phyloP scores from a whole-genome alignment of 1,284 basidiomycete species.

The Anthracocystis walkeri region DNA sequence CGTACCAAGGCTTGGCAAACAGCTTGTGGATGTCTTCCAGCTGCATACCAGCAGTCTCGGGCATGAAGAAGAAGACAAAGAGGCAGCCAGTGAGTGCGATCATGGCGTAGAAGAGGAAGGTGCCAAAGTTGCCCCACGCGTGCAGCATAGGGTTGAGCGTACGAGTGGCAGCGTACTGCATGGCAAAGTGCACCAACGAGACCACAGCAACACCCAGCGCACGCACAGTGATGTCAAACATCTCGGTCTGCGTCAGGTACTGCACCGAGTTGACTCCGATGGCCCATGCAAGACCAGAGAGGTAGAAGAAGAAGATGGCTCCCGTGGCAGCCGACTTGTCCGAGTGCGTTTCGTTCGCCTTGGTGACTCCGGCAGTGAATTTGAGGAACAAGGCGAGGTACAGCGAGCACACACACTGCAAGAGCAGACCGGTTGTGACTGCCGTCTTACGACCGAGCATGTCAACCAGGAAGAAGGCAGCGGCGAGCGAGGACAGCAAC shows the following conservation, averaged over 20 bases:
- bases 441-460: conserved; percentile 50
- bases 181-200: conserved; percentile 50
- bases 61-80: conserved; percentile 57
- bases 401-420: conserved; percentile 45
- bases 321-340: conserved; percentile 41
- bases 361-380: conserved; percentile 35
- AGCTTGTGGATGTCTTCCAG: conserved; percentile 55
- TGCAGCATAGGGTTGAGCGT: conserved; percentile 52
- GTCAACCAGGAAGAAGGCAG: conserved; percentile 57
- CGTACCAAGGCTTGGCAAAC: conserved; percentile 55
- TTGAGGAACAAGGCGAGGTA: conserved; percentile 56
- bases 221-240: conserved; percentile 47
- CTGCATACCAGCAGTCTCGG: conserved; percentile 48
- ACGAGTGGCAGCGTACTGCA: conserved; percentile 54
- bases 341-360: conserved; percentile 42
- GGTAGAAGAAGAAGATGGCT: conserved; percentile 56
- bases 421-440: conserved; percentile 44
- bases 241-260: conserved; percentile 53
- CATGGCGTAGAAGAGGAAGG: conserved; percentile 55
- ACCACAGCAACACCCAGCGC: conserved; percentile 50
- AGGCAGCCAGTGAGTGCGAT: conserved; percentile 34
- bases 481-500: conserved; percentile 53
- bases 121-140: conserved; percentile 41
- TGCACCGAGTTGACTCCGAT: conserved; percentile 59
- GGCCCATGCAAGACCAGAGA: conserved; percentile 54